Base-by-base conservation (phyloP, 495 filamentous ascomycete genomes). In the Penicillium crystallinum region DNA sequence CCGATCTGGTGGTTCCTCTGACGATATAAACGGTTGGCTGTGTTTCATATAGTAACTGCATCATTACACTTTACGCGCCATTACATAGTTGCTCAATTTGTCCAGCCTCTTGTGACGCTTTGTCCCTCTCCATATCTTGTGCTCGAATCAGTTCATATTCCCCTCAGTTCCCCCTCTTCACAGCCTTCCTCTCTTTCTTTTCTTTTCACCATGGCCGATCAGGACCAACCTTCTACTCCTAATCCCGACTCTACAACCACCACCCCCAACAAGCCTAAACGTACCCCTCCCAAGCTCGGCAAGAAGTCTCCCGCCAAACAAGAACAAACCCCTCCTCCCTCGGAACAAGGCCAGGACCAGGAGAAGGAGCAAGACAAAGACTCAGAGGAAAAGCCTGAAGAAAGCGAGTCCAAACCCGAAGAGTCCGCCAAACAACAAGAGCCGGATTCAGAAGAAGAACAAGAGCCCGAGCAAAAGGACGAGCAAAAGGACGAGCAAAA, bases 121-220 rank as follows among this genome's bases (percentile, higher is more conserved):
- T 19, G 53, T 58, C 54, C 59, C 46, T 27, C 54, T 43, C 54
- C 49, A 53, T 53, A 60, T 57, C 44, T 57, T 45, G 30, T 46
- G 25, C 48, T 56, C 53, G 17, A 50, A 62, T 49, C 54, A 50
- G 48, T 65, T 66, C 58, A 66, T 64, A 64, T 66, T 62, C 49
- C 44, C 52, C 63, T 52, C 47, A 46, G n/a, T 36, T 35, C 43
- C 54, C 42, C 48, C 29, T 12, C 29, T 50, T 15, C 17, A 25
- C 18, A 25, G 0, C 47, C 30, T 31, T 52, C 25, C 36, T 55
- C 51, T 56, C 31, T 49, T 34, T 61, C 58, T 53, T 68, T 56
- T 62, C 60, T 54, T 64, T 62, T 44, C 66, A 72, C 39, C 35
- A 72, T 72, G 71, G 65, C 69, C 60, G 66, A 72, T 58, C 68